Base-by-base conservation (phyloP, 345 rosid species). In the Brassica incana region DNA sequence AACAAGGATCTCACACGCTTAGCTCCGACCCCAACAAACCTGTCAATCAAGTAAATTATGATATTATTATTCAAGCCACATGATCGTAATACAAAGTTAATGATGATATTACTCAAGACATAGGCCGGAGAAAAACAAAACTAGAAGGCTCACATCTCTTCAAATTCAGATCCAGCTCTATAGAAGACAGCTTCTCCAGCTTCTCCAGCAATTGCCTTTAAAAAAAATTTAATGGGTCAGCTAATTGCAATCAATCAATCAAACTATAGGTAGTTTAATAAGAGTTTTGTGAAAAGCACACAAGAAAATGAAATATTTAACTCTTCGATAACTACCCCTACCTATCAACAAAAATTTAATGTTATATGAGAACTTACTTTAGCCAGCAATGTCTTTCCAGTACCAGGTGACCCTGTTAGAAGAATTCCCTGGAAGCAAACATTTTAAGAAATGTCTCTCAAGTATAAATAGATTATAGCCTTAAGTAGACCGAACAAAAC, bases 1-100 rank as follows among this genome's bases (percentile, higher is more conserved):
- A 94, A 94, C 69, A 94, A 88, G 72, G 99, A 92, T 86, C 99
- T 86, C 69, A 94, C 97, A 72, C 97, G 97, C 62, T 95, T 89
- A 54, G 97, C 97, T 80, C 97, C 99, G 73, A 95, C 99, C 32
- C 99, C 99, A 73, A 95, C 98, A 88, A 93, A 96, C 99, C 99
- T 96, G 85, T 74, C 77, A 78, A 10, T 75, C 69, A 77, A 71
- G 36, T 60, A 65, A 70, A 74, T 56, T 61, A 40, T 74, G 50
- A 66, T 54, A n/a, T 65, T 23, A 77, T 32, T 33, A n/a, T 43
- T 35, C 59, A 65, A 32, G n/a, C 64, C 15, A 20, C 64, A 3
- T 1, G 25, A 30, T 40, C 4, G 79, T 56, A 40, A 68, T 54
- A 73, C 27, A 36, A 16, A 73, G 32, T 12, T 56, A 62, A 70